These are phyloP conservation scores for Solanum hybrid DNA, from an alignment of 305 asterid genomes.

Conservation along the genomic window DNA sequence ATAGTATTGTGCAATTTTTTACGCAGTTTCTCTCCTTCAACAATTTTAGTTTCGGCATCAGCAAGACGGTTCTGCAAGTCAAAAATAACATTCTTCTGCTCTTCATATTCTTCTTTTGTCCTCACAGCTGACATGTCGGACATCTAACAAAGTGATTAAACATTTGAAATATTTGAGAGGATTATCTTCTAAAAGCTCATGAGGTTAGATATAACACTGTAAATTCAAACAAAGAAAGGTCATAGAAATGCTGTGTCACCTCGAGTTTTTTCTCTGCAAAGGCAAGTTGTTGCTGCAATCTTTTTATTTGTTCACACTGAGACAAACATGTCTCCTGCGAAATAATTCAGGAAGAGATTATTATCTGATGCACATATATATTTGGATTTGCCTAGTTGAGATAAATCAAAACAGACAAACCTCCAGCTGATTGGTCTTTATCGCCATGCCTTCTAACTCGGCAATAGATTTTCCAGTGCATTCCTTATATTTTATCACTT, in stretches of 20 bases:
- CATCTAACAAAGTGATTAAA: constrained; percentile 31
- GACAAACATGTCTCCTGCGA: constrained; percentile 54
- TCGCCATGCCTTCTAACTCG: constrained; percentile 37
- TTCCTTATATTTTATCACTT: constrained; percentile 54
- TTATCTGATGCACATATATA: background rate
- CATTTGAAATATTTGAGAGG: background rate
- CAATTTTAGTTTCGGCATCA: constrained; percentile 60
- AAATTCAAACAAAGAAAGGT: background rate
- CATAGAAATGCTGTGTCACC: constrained; percentile 27
- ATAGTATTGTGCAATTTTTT: constrained; percentile 83
- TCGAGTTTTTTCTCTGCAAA: constrained; percentile 54
- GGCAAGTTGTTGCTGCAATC: constrained; percentile 62
- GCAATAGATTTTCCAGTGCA: constrained; percentile 42
- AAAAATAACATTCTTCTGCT: constrained; percentile 34
- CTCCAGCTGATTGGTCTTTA: constrained; percentile 58
- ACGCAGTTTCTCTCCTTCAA: constrained; percentile 77
- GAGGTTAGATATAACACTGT: background rate
- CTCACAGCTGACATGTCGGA: constrained; percentile 56
- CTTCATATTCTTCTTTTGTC: constrained; percentile 61
- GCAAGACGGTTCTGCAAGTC: constrained; percentile 52
- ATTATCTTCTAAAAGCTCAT: background rate
- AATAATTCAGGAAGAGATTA: constrained; percentile 3
- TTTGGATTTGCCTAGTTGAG: background rate
- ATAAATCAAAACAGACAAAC: constrained; percentile 23
- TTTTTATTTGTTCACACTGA: constrained; percentile 59